These are phyloP conservation scores for Fomitopsis palustris DNA, from an alignment of 1,284 basidiomycete species.

Conservation along the genomic window DNA sequence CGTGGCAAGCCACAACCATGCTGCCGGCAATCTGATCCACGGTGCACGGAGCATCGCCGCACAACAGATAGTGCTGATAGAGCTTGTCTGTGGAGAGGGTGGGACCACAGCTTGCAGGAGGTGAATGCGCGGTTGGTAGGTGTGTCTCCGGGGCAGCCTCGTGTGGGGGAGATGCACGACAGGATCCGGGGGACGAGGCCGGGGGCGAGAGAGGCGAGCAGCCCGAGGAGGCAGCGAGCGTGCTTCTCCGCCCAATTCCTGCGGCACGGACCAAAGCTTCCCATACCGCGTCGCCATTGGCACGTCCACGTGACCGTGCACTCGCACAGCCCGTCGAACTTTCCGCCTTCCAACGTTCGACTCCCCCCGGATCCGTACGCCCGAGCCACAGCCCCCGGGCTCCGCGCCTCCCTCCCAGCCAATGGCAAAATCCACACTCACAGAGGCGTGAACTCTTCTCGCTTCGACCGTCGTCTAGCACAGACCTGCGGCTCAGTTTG, in stretches of 20 bases:
- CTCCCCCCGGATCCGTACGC: too few species aligned
- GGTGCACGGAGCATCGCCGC: not conserved
- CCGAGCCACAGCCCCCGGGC: not conserved
- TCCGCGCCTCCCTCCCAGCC: too few species aligned
- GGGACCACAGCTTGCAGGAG: not conserved
- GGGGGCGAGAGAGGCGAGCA: not conserved
- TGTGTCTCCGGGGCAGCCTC: not conserved
- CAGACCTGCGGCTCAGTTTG: too few species aligned
- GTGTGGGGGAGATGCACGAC: not conserved
- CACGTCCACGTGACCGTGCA: slow-evolving; percentile 2
- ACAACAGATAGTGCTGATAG: not conserved
- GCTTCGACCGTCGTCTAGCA: too few species aligned
- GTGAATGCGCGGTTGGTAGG: not conserved
- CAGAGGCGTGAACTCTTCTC: too few species aligned
- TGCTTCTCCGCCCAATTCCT: not conserved
- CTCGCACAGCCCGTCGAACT: not conserved
- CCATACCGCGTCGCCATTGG: not conserved
- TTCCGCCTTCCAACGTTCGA: too few species aligned
- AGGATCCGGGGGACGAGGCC: not conserved
- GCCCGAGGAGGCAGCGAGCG: not conserved
- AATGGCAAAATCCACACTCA: too few species aligned
- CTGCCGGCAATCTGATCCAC: not conserved
- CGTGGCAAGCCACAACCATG: not conserved
- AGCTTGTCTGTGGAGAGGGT: not conserved
- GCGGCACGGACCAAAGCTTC: not conserved